These are phyloP conservation scores for Eucalyptus rudis DNA, from an alignment of 345 rosid species.

Conservation along the genomic window DNA sequence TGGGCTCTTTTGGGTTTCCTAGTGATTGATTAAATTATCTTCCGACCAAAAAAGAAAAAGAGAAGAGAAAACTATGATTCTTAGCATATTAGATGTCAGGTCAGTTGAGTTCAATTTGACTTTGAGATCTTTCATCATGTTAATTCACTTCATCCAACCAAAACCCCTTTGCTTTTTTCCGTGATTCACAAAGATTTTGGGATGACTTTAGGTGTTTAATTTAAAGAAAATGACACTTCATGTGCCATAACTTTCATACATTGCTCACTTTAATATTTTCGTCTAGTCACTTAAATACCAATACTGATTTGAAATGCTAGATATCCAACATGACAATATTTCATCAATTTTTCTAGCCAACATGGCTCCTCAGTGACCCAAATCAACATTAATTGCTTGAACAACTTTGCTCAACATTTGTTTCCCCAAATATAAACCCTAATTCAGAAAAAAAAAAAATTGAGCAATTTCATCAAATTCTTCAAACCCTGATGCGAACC, in stretches of 20 bases:
- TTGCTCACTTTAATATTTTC: too few species aligned
- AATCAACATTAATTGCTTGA: too few species aligned
- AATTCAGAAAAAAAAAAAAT: too few species aligned
- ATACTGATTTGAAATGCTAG: too few species aligned
- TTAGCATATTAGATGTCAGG: background rate
- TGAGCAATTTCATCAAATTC: too few species aligned
- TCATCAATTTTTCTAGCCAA: rapidly evolving
- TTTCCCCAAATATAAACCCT: too few species aligned
- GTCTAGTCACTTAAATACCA: too few species aligned
- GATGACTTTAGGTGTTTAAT: background rate
- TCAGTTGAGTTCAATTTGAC: background rate
- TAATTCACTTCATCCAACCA: background rate
- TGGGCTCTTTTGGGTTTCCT: background rate
- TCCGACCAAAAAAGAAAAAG: background rate
- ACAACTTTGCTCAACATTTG: too few species aligned
- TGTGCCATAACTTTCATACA: too few species aligned
- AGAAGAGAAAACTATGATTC: background rate
- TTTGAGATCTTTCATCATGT: background rate
- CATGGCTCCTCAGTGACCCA: rapidly evolving
- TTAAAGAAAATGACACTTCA: too few species aligned
- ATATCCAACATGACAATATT: rapidly evolving
- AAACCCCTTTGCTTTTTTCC: background rate
- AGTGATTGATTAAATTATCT: background rate
- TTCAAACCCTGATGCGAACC: too few species aligned
- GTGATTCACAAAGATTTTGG: background rate